Conservation (phyloP, 305 asterid genomes). For the Fraxinus baroniana region DNA sequence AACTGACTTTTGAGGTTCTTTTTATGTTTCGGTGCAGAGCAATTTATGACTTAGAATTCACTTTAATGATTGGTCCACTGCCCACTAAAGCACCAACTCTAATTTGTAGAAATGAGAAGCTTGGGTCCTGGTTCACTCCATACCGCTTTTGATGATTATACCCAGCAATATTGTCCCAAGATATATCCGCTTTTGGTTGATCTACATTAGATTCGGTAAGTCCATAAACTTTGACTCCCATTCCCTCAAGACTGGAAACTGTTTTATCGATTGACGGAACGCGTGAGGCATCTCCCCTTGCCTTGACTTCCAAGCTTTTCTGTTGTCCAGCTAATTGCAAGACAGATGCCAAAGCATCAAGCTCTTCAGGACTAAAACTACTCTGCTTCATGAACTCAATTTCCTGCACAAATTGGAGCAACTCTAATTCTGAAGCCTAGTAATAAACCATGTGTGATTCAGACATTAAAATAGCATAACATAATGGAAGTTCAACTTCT, state of each 20-base stretch:
- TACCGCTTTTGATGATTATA: conserved; percentile 83
- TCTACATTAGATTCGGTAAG: conserved; percentile 46
- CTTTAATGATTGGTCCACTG: conserved; percentile 4
- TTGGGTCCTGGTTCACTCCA: neutral
- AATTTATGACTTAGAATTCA: neutral
- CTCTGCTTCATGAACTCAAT: conserved; percentile 89
- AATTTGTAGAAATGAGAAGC: conserved; percentile 19
- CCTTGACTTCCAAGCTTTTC: conserved; percentile 38
- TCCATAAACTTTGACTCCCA: conserved; percentile 90
- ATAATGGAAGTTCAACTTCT: conserved; percentile 17
- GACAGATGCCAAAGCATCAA: conserved; percentile 75
- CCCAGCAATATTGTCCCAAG: conserved; percentile 99
- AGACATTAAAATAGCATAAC: neutral
- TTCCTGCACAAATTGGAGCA: conserved; percentile 55
- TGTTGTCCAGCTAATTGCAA: conserved; percentile 67
- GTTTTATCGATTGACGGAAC: conserved; percentile 53
- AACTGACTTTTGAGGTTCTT: neutral
- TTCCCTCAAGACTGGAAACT: conserved; percentile 68
- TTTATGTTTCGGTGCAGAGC: neutral
- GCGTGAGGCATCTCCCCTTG: conserved; percentile 44
- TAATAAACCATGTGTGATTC: neutral
- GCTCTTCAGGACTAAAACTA: conserved; percentile 78
- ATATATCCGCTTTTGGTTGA: conserved; percentile 46
- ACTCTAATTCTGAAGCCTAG: conserved; percentile 19
- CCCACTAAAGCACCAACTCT: conserved; percentile 17